Evolutionary conservation across 2,329 filamentous ascomycete genomes (phyloP).

Genomic region (Coniochaeta prunicola): DNA sequence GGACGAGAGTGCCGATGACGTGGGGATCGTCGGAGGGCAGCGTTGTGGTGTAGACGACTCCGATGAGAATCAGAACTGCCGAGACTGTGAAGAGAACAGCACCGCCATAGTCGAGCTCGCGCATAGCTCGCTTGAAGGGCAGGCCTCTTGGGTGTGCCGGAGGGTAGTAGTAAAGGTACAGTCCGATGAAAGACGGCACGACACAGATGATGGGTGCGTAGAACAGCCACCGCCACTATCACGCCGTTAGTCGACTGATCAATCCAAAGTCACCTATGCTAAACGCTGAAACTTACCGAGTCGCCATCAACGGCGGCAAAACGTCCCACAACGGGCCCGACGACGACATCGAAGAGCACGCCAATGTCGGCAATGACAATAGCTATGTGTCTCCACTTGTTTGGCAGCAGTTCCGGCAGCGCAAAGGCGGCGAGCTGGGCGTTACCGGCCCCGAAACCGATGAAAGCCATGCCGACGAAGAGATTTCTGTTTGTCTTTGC

Average conservation of each 20-base stretch:
- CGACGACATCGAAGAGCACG: slow-evolving; percentile 35
- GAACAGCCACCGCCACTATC: slow-evolving; percentile 36
- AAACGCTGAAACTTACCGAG: slow-evolving; percentile 5
- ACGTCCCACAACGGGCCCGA: slow-evolving; percentile 35
- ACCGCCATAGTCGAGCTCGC: slow-evolving; percentile 30
- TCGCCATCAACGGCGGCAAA: slow-evolving; percentile 28
- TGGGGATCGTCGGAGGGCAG: slow-evolving; percentile 25
- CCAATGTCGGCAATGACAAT: slow-evolving; percentile 33
- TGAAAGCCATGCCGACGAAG: slow-evolving; percentile 30
- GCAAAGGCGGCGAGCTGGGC: slow-evolving; percentile 37
- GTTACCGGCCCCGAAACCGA: slow-evolving; percentile 36
- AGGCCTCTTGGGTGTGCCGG: slow-evolving; percentile 24
- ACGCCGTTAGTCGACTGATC: background rate
- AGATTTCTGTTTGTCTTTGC: slow-evolving; percentile 30
- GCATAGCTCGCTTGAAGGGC: slow-evolving; percentile 23
- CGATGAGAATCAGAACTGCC: slow-evolving; percentile 27
- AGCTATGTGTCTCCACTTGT: slow-evolving; percentile 38
- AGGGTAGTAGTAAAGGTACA: slow-evolving; percentile 28
- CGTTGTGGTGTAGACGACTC: slow-evolving; percentile 30
- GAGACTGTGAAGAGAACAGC: slow-evolving; percentile 27
- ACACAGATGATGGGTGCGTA: slow-evolving; percentile 33
- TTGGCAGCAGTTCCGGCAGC: slow-evolving; percentile 38
- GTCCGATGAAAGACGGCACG: slow-evolving; percentile 33
- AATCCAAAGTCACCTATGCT: too few relatives aligned
- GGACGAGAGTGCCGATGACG: slow-evolving; percentile 28